These are phyloP conservation scores for Rhynchosporium secalis DNA, from an alignment of 2,329 filamentous ascomycete species.

Conservation along the genomic window DNA sequence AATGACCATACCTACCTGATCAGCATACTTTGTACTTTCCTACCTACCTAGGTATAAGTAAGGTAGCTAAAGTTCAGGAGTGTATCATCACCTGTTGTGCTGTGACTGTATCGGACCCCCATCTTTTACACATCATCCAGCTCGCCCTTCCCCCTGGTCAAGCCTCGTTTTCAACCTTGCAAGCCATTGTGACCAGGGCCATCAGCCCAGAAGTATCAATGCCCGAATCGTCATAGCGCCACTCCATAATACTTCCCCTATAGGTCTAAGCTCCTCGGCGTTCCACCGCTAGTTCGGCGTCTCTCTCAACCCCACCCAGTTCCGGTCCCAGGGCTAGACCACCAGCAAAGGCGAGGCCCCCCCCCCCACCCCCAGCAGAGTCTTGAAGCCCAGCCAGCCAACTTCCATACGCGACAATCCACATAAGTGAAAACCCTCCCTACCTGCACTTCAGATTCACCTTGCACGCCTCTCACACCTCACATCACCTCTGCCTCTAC, in stretches of 20 bases:
- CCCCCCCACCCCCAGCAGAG: neutral
- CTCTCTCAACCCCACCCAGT: neutral
- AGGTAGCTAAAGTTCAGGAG: too few species aligned
- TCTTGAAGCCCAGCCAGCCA: neutral
- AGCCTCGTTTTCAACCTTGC: neutral
- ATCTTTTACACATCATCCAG: too few species aligned
- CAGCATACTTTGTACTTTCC: neutral
- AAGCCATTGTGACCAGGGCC: neutral
- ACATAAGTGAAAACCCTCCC: constrained; percentile 18
- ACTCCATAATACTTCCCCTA: neutral
- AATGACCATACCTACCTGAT: neutral
- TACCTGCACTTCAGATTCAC: constrained; percentile 6
- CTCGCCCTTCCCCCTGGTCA: too few species aligned
- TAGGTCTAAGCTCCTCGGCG: neutral
- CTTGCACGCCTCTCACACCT: neutral
- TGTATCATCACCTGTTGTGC: too few species aligned
- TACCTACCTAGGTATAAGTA: neutral
- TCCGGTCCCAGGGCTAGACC: neutral
- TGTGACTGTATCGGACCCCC: too few species aligned
- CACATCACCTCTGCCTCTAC: neutral
- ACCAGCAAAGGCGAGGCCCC: neutral
- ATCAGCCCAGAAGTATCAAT: neutral
- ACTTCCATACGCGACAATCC: constrained; percentile 26
- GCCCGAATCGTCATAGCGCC: neutral
- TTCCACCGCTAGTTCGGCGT: neutral